A percentile compares a stretch with the other conserved stretches of the same genome.
These are phyloP conservation scores for Phytophthora boehmeriae DNA, from an alignment of 352 stramenopile species.

Conservation along the genomic window DNA sequence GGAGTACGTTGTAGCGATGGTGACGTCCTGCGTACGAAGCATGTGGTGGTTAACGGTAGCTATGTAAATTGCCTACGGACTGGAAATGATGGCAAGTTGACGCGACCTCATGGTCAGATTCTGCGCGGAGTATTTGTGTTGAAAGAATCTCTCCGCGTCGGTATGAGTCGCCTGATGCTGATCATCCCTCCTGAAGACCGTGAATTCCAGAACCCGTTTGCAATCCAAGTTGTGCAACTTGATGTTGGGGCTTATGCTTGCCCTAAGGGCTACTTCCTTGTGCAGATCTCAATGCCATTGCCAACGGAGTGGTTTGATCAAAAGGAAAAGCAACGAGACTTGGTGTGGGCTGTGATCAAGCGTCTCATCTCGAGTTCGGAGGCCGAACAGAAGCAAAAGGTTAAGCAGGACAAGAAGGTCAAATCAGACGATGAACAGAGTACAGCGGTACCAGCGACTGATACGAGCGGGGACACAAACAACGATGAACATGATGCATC, in stretches of 20 bases:
- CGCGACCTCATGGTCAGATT: conserved; percentile 39
- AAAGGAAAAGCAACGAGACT: conserved; percentile 30
- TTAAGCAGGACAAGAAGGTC: conserved; percentile 11
- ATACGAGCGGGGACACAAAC: background rate
- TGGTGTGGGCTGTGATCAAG: conserved; percentile 49
- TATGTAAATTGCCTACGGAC: conserved; percentile 42
- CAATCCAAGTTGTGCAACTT: conserved; percentile 76
- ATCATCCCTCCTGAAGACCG: conserved; percentile 68
- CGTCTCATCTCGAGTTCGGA: conserved; percentile 32
- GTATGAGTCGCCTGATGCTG: conserved; percentile 62
- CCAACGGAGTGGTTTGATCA: conserved; percentile 49
- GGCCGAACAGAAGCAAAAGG: conserved; percentile 15
- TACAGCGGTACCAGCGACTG: too few species aligned
- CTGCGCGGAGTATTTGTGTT: conserved; percentile 69
- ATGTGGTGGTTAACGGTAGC: conserved; percentile 68
- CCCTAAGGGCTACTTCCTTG: conserved; percentile 57
- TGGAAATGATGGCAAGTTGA: background rate
- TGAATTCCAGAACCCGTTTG: conserved; percentile 59
- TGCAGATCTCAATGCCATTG: conserved; percentile 71
- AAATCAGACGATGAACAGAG: background rate
- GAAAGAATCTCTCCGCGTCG: conserved; percentile 38
- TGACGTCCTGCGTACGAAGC: conserved; percentile 44
- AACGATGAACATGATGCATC: background rate
- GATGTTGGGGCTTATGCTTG: conserved; percentile 71
- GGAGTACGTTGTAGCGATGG: conserved; percentile 52